A percentile compares a stretch with the other conserved stretches of the same genome.
These are phyloP conservation scores for Iberis amara DNA, from an alignment of 441 rosid species.

Conservation along the genomic window DNA sequence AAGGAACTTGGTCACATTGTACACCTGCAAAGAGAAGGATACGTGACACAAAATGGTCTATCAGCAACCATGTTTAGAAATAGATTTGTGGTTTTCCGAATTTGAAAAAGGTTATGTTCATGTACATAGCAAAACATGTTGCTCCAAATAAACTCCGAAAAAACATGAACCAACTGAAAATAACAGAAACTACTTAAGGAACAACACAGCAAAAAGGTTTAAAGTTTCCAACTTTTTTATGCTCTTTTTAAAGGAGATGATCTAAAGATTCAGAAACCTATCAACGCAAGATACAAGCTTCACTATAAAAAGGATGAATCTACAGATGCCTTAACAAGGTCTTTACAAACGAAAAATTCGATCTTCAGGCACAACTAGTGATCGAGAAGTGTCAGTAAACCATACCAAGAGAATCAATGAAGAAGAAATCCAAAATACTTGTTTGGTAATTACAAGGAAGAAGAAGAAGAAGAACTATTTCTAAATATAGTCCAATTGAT, in stretches of 20 bases:
- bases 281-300: constrained; percentile 6
- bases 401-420: no score
- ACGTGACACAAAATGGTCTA: background rate
- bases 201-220: constrained; percentile 12
- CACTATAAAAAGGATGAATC: background rate
- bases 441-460: no score
- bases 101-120: background rate
- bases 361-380: background rate
- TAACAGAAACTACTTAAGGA: background rate
- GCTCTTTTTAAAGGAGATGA: no score
- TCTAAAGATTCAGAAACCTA: background rate
- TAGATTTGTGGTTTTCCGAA: background rate
- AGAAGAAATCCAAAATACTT: no score
- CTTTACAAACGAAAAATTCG: constrained; percentile 1
- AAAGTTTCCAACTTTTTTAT: constrained; percentile 10
- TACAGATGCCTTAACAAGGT: constrained; percentile 7
- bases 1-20: constrained; percentile 53
- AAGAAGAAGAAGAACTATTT: no score
- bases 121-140: background rate
- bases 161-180: background rate
- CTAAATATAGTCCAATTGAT: no score
- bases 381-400: no score
- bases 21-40: constrained; percentile 34
- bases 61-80: background rate
- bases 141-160: background rate